phyloP scores from a whole-genome alignment of 805 yeast genomes.

The Yamadazyma tumulicola region DNA sequence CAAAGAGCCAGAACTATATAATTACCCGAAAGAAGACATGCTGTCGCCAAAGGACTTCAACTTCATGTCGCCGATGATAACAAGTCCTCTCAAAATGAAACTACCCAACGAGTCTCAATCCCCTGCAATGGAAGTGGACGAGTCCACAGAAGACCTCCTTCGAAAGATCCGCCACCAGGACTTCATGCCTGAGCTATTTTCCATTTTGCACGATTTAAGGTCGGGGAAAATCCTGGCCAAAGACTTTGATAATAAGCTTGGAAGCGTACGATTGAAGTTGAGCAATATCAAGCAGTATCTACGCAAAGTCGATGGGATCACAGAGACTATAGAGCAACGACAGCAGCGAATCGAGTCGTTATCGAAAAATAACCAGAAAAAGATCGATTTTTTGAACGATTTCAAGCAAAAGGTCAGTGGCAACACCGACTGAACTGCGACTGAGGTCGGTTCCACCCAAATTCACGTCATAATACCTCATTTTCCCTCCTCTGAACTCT shows the following conservation, averaged over 20 bases:
- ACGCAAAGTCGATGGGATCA: conserved; percentile 37
- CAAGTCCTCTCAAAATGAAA: conserved; percentile 2
- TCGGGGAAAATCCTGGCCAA: conserved; percentile 36
- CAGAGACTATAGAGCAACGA: conserved; percentile 28
- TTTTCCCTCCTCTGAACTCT: neutral
- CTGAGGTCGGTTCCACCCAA: too few species aligned
- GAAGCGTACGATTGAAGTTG: conserved; percentile 35
- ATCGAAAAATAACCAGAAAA: conserved; percentile 21
- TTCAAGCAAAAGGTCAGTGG: neutral
- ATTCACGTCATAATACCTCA: too few species aligned
- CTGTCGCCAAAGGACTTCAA: conserved; percentile 8
- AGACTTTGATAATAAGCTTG: conserved; percentile 41
- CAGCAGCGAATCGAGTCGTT: conserved; percentile 22
- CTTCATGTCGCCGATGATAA: conserved; percentile 6
- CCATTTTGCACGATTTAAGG: conserved; percentile 30
- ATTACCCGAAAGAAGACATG: too few species aligned
- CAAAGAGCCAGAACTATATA: too few species aligned
- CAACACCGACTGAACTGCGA: too few species aligned
- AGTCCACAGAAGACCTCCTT: neutral
- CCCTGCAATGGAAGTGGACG: conserved; percentile 11
- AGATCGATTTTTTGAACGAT: conserved; percentile 15
- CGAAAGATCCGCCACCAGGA: conserved; percentile 28
- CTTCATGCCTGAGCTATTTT: conserved; percentile 36
- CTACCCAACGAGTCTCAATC: conserved; percentile 1
- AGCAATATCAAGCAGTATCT: conserved; percentile 25